phyloP scores from a whole-genome alignment of 208 protist genomes.

The Endotrypanum monterogeii region DNA sequence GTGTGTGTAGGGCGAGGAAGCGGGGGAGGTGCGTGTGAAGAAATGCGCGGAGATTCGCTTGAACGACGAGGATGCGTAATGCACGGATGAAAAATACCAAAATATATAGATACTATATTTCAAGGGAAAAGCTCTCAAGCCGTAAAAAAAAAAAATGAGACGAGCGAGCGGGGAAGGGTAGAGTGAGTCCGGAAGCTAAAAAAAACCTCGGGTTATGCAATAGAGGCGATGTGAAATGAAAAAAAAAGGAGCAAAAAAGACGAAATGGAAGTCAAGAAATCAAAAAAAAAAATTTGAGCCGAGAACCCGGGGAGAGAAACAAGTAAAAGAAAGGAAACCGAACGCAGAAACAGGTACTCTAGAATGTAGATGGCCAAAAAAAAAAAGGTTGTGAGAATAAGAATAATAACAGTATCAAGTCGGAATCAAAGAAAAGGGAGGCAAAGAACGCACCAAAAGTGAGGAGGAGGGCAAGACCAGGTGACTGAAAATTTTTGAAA shows the following conservation, averaged over 20 bases:
- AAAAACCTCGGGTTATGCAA: background rate
- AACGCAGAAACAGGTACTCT: background rate
- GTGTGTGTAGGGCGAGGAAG: background rate
- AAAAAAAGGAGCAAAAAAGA: background rate
- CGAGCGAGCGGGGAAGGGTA: background rate
- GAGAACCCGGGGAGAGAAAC: background rate
- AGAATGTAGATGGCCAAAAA: background rate
- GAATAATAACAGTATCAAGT: background rate
- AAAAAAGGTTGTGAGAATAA: background rate
- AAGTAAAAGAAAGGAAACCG: background rate
- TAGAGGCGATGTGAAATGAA: background rate
- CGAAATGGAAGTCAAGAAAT: background rate
- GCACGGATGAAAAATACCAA: slow-evolving; percentile 13
- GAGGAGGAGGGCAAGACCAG: background rate
- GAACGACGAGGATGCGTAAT: background rate
- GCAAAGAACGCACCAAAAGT: background rate
- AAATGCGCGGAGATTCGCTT: background rate
- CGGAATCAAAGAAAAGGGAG: background rate
- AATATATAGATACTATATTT: background rate
- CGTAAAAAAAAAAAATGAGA: background rate
- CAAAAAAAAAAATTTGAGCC: background rate
- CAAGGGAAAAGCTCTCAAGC: no score
- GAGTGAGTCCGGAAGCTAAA: background rate
- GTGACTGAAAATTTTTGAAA: background rate
- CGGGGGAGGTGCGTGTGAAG: background rate